Base-by-base conservation (phyloP, 73 alveolate genomes). In the Effrenium voratum region DNA sequence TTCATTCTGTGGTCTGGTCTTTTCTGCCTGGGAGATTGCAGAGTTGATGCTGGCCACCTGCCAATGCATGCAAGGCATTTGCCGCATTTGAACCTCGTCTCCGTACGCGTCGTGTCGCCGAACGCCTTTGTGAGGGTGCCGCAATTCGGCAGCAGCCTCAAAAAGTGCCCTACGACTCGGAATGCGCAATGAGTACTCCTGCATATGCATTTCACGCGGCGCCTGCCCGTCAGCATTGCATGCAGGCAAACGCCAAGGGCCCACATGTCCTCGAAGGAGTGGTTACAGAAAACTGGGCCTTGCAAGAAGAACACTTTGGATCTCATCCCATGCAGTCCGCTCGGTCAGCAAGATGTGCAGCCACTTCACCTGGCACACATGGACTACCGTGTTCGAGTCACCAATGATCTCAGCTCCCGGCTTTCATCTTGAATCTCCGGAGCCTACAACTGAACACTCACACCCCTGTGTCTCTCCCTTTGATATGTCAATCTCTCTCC, bases 181-280 rank as follows among this genome's bases (percentile, higher is more conserved):
- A n/a, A n/a, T n/a, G n/a, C n/a, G n/a, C n/a, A n/a, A n/a, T n/a
- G n/a, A n/a, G n/a, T n/a, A n/a, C n/a, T n/a, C n/a, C n/a, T n/a
- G n/a, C n/a, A n/a, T n/a, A n/a, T n/a, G n/a, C n/a, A n/a, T n/a
- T n/a, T n/a, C n/a, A 60, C 30, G 38, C 30, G 19, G n/a, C 88
- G 36, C 96, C 96, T 90, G 80, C 96, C 96, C n/a, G 96, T 90
- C 57, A 90, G 96, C 96, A 90, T 63, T 28, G 96, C 96, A 26
- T 90, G 96, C 26, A 90, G 86, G 75, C 96, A 90, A 32, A 90
- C 86, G 34, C 96, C 96, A 10, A 90, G 86, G n/a, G 96, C 81
- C 96, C 96, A 63, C 26, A 46, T 36, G 41, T 52, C 79, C 93
- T 83, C 76, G 50, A 5, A 19, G 26, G 44, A 75, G 57, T 38